Evolutionary conservation across 225 moss, liverwort and hornwort species (phyloP), one percentile per base, ranked within the genome.

Genomic region (Antitrichia curtipendula): DNA sequence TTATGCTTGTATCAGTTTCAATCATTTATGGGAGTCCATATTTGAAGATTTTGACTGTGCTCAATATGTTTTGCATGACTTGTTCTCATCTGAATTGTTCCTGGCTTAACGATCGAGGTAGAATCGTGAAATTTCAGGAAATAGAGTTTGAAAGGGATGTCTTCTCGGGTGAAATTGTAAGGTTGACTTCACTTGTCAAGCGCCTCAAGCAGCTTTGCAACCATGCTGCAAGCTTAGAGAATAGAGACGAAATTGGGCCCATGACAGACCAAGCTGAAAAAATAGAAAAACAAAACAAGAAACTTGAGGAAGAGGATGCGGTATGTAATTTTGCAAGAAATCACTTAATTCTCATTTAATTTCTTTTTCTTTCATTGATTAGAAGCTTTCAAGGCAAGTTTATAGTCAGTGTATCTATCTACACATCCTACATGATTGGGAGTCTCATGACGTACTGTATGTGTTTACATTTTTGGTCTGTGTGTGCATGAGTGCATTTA

Each of bases 141-240:
- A 95, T 97, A 65, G 97, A 98, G 72, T 98, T 98, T 85, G 98
- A 97, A 88, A 93, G 98, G 77, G 97, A 98, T 73, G 94, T 98
- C 58, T 98, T 98, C 87, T 86, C 92, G 7, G 94, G 96, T 65
- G 98, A 98, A 90, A 96, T 98, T 17, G 87, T 86, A 52, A 93
- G 97, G 85, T 89, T 98, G 84, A 93, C 87, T 66, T 12, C 86
- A 57, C 91, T 94, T 90, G 89, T 94, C 43, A 93, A 93, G 85
- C 92, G 86, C 75, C 69, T 94, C 7, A 94, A 93, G 85, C 87
- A 90, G 86, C 85, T 92, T 2, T 91, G 91, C 64, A 92, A 92
- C 72, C 91, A 93, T 90, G 90, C 90, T 83, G 88, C 90, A 69
- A 88, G 49, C 58, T 90, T 93, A 81, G 94, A 93, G 79, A 88